These are phyloP conservation scores for Cardiospermum halicacabum DNA, from an alignment of 345 rosid species.

Conservation along the genomic window DNA sequence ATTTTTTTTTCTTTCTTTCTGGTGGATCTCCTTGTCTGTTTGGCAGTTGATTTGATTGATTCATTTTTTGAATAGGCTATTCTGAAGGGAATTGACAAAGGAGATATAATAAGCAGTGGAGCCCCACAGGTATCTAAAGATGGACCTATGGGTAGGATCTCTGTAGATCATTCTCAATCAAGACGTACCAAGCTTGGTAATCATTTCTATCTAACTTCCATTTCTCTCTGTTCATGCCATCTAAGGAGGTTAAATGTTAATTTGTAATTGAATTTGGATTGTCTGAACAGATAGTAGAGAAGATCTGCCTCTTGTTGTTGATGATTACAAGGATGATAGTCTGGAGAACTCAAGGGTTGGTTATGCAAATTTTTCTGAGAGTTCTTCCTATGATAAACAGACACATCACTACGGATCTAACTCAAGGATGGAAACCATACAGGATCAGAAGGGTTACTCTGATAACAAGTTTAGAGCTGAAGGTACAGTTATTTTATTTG, in stretches of 20 bases:
- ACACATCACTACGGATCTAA: conserved; percentile 20
- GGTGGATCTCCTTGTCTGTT: conserved; percentile 13
- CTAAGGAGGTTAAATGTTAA: conserved; percentile 7
- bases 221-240: conserved; percentile 12
- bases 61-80: conserved; percentile 40
- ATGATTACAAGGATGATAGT: conserved; percentile 45
- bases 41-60: conserved; percentile 18
- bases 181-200: conserved; percentile 67
- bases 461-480: conserved; percentile 50
- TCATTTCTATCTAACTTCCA: conserved; percentile 14
- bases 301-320: conserved; percentile 41
- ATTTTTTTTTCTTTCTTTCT: conserved; percentile 4
- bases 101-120: conserved; percentile 74
- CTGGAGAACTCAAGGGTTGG: conserved; percentile 32
- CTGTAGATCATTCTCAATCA: conserved; percentile 43
- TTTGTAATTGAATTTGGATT: conserved; percentile 23
- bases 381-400: conserved; percentile 28
- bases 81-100: conserved; percentile 78
- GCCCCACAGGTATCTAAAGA: conserved; percentile 77
- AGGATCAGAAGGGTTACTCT: conserved; percentile 26
- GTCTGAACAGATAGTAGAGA: conserved; percentile 64
- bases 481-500: conserved; percentile 31
- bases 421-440: conserved; percentile 25
- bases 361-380: conserved; percentile 25
- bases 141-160: conserved; percentile 47